These are phyloP conservation scores for Pythium biforme DNA, from an alignment of 352 stramenopile species.

Conservation along the genomic window DNA sequence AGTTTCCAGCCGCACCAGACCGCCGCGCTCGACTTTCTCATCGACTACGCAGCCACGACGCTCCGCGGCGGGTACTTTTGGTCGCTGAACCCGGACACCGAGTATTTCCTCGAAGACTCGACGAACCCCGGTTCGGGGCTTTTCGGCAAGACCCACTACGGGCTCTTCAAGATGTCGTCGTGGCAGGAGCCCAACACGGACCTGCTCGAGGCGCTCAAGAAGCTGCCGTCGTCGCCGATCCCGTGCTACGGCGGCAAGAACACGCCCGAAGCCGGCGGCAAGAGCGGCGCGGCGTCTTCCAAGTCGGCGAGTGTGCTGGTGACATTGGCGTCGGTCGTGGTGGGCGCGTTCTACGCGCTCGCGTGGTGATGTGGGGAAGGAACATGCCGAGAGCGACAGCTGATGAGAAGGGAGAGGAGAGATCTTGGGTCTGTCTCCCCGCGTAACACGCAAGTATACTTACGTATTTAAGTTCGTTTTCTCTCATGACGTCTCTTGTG, in stretches of 20 bases:
- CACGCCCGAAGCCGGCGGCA: background rate
- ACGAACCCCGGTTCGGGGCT: slow-evolving; percentile 38
- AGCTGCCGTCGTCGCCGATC: slow-evolving; percentile 42
- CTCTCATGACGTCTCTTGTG: no score
- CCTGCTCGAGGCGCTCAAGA: slow-evolving; percentile 43
- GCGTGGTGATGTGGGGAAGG: background rate
- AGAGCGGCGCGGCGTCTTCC: slow-evolving; percentile 1
- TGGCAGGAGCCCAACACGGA: slow-evolving; percentile 57
- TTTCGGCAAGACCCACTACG: slow-evolving; percentile 57
- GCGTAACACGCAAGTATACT: no score
- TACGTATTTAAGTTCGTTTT: slow-evolving; percentile 17
- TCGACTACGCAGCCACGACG: slow-evolving; percentile 44
- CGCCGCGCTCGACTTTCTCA: slow-evolving; percentile 56
- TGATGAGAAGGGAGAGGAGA: no score
- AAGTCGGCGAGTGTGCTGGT: background rate
- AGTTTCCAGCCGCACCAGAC: slow-evolving; percentile 50
- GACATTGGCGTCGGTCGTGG: background rate
- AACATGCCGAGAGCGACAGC: no score
- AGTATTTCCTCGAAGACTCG: slow-evolving; percentile 58
- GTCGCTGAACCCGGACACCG: slow-evolving; percentile 58
- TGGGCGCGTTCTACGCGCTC: background rate
- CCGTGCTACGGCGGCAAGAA: slow-evolving; percentile 56
- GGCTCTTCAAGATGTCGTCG: slow-evolving; percentile 49
- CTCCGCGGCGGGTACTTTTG: slow-evolving; percentile 66
- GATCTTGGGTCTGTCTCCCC: no score